Base-by-base conservation (phyloP, 208 protist genomes). In the Crithidia bombi region DNA sequence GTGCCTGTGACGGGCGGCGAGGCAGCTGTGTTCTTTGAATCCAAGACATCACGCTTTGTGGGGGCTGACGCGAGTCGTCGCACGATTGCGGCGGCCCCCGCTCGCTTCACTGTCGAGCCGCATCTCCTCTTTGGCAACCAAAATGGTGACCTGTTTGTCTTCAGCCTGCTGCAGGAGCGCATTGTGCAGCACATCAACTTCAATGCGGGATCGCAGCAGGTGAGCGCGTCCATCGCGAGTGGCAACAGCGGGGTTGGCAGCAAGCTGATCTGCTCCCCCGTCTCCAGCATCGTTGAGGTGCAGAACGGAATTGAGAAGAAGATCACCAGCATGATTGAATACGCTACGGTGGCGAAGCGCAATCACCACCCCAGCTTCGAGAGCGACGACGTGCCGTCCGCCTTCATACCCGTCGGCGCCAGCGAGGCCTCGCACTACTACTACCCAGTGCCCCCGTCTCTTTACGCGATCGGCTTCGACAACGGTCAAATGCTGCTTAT, bases 111-210 rank as follows among this genome's bases (percentile, higher is more conserved):
- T 7, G 83, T 95, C 23, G 84, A 97, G 74, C 92, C 97, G 7
- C 78, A 86, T 49, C 75, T 95, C 3, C 41, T 98, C 17, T 66
- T 98, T 12, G 85, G 92, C 36, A 96, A 97, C 54, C 84, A 95
- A 63, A 85, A 81, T 68, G 88, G 96, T 9, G 83, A 94, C 56
- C 69, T 92, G 38, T 73, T 94, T 62, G 59, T 95, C 65, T 87
- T 89, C 57, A 85, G 79, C 38, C 73, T 92, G 3, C 79, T 95
- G 36, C 78, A 90, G 44, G 80, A 81, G 59, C 69, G 75, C 44
- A 69, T 93, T 51, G 65, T 95, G 30, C 84, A 92, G 69, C 85
- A 84, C 49, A 74, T 95, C 30, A 95, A 95, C 79, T 93, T 69
- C 65, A 81, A 69, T 47, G 66, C 64, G n/a, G 67, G 64, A 64